A percentile compares a stretch with the other conserved stretches of the same genome.
Conservation (phyloP, 176 grass and related monocot genomes). For the Otatea glauca region DNA sequence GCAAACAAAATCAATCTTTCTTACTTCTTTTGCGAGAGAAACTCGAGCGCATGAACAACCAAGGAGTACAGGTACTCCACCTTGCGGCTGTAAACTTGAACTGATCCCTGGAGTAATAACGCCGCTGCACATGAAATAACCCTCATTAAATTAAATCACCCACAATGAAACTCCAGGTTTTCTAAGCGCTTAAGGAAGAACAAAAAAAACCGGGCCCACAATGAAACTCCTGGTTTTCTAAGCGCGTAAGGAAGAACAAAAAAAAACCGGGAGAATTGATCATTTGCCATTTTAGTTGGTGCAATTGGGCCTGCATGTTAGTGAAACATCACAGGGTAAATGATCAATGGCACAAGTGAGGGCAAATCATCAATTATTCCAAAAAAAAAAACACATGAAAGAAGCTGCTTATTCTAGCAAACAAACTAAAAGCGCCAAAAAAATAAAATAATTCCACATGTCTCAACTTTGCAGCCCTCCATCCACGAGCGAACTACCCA, state of each 20-base stretch:
- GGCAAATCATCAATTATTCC: too few species aligned
- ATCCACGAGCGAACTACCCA: background rate
- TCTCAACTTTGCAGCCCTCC: background rate
- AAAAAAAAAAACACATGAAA: background rate
- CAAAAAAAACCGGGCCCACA: too few species aligned
- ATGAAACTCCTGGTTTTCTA: too few species aligned
- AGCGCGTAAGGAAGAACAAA: too few species aligned
- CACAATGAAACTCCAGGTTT: background rate
- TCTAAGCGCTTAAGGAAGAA: background rate
- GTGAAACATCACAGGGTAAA: too few species aligned
- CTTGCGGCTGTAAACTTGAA: constrained; percentile 91
- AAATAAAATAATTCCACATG: constrained; percentile 17
- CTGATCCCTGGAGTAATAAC: constrained; percentile 85
- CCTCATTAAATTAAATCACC: too few species aligned
- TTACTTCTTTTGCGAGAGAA: constrained; percentile 92
- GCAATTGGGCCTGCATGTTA: too few species aligned
- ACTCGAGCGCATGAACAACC: constrained; percentile 80
- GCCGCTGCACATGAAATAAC: constrained; percentile 65
- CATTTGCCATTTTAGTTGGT: too few species aligned
- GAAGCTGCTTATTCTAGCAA: background rate
- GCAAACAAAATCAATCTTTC: constrained; percentile 27
- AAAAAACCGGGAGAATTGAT: too few species aligned
- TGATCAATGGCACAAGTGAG: too few species aligned
- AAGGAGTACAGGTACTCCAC: constrained; percentile 95
- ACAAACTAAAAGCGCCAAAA: constrained; percentile 4